Percentiles rank a stretch among this genome's conserved stretches.
Conservation (phyloP, 2,329 filamentous ascomycete species). For the Dissoconium aciculare region DNA sequence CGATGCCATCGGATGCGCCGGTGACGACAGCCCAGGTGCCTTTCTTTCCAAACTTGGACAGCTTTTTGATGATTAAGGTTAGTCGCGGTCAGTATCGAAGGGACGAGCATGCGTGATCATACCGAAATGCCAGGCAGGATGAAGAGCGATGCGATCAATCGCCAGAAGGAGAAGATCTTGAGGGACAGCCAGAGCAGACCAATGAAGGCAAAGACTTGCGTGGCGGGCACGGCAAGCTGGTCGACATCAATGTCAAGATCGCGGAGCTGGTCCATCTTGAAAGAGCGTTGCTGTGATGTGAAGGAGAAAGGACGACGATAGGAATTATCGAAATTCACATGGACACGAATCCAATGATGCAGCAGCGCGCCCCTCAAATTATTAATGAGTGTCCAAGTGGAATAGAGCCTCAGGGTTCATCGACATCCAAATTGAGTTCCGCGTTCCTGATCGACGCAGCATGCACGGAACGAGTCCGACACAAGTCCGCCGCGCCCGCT, state of each 20-base stretch:
- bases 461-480: no score
- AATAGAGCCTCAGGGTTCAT: no score
- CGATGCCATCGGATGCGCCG: constrained; percentile 88
- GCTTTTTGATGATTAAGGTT: constrained; percentile 34
- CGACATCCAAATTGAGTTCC: no score
- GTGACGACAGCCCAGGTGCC: constrained; percentile 92
- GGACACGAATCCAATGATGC: constrained; percentile 1
- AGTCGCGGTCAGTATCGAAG: neutral
- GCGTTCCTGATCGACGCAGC: no score
- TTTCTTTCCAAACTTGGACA: constrained; percentile 77
- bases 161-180: constrained; percentile 33
- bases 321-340: constrained; percentile 3
- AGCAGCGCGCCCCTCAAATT: neutral
- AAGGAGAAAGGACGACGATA: no score
- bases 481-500: no score
- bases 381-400: no score
- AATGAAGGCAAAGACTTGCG: constrained; percentile 23
- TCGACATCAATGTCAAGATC: constrained; percentile 13
- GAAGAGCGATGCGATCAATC: constrained; percentile 35
- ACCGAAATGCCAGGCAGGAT: constrained; percentile 35
- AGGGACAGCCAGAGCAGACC: constrained; percentile 25
- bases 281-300: no score
- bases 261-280: constrained; percentile 10
- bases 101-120: constrained; percentile 10
- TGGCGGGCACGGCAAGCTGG: constrained; percentile 19